phyloP scores from a whole-genome alignment of 306 rosid species.

The Vigna reflexopilosa region DNA sequence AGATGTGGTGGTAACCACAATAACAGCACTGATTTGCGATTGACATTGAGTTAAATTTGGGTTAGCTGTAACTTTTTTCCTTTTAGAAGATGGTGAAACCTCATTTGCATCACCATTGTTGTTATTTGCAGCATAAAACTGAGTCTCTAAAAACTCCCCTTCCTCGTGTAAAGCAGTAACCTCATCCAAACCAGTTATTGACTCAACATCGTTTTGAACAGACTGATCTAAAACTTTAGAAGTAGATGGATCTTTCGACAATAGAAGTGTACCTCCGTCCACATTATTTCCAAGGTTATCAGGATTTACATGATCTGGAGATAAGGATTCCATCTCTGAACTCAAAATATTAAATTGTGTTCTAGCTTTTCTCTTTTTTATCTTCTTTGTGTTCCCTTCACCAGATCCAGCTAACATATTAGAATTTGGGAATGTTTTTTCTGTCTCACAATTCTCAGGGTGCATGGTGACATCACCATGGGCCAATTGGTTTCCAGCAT shows the following conservation, averaged over 20 bases:
- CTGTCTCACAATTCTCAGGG: constrained; percentile 51
- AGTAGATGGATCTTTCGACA: constrained; percentile 46
- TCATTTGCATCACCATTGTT: constrained; percentile 41
- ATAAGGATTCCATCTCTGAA: constrained; percentile 43
- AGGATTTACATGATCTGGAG: constrained; percentile 45
- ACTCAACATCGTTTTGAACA: constrained; percentile 53
- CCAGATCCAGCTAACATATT: constrained; percentile 48
- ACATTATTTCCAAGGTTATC: constrained; percentile 42
- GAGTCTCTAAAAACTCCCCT: constrained; percentile 47
- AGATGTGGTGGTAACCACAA: constrained; percentile 49
- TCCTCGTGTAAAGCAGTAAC: constrained; percentile 44
- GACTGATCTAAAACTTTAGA: constrained; percentile 52
- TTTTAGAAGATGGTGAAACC: constrained; percentile 46
- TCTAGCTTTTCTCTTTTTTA: constrained; percentile 50
- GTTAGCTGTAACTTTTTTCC: constrained; percentile 52
- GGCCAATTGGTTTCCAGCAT: constrained; percentile 45
- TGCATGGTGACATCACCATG: constrained; percentile 43
- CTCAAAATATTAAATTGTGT: constrained; percentile 52
- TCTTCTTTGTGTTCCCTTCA: constrained; percentile 46
- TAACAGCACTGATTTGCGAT: constrained; percentile 50
- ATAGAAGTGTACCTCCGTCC: constrained; percentile 46
- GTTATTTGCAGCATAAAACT: constrained; percentile 43
- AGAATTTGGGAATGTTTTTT: constrained; percentile 40
- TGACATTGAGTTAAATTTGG: constrained; percentile 39
- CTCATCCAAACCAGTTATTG: constrained; percentile 43